Evolutionary conservation across 2,329 filamentous ascomycete species (phyloP).

Genomic region (Fusarium sp.): DNA sequence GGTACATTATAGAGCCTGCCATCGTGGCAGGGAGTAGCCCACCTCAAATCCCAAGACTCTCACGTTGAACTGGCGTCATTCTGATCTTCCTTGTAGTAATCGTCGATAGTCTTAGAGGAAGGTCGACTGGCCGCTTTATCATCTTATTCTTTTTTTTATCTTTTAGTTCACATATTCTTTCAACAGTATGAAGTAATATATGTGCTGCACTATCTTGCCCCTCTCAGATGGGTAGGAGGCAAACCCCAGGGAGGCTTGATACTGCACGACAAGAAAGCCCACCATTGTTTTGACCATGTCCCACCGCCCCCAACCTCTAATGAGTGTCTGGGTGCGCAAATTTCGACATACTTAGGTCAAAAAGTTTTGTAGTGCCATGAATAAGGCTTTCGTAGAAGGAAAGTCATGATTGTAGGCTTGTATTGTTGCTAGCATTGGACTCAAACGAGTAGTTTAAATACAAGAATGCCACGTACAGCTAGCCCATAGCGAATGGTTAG

Average conservation of each 20-base stretch:
- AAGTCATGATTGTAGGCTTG: background rate
- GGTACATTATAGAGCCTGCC: background rate
- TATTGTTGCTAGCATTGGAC: background rate
- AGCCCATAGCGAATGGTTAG: background rate
- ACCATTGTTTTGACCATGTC: background rate
- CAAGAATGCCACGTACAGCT: background rate
- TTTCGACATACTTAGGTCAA: background rate
- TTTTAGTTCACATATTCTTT: no score
- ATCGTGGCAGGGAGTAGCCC: background rate
- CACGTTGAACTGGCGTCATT: background rate
- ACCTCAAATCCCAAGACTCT: background rate
- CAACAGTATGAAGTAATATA: no score
- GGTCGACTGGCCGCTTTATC: background rate
- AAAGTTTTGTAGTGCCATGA: background rate
- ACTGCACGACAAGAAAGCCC: background rate
- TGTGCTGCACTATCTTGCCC: no score
- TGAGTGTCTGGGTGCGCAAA: background rate
- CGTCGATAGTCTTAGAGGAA: background rate
- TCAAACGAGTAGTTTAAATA: background rate
- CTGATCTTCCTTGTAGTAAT: background rate
- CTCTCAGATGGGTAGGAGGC: no score
- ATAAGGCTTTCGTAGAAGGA: background rate
- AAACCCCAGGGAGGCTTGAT: background rate
- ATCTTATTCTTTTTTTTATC: no score
- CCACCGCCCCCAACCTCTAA: background rate